Evolutionary conservation across 2,329 filamentous ascomycete genomes (phyloP), one percentile per base, ranked within the genome.

Genomic region (Zalaria obscura): DNA sequence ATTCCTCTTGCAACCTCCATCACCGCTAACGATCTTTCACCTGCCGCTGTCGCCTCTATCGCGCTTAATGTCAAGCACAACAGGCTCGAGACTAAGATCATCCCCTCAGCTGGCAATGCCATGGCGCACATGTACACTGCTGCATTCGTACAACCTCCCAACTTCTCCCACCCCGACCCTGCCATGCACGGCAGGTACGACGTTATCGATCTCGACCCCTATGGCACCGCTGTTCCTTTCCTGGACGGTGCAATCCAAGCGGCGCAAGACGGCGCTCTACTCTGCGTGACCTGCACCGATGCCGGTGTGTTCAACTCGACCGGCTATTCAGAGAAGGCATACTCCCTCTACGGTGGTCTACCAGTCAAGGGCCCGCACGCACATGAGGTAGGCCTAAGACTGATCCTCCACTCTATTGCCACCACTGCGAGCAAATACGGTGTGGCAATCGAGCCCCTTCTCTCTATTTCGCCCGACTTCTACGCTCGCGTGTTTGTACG

Each of bases 281-380:
- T 98, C 4, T 95, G 88, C 58, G 83, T 98, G 4, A 98, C 91
- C 2, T 98, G 91, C 62, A 98, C 91, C 0, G 91, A 98, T 60
- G 88, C 89, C 6, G 87, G 83, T 6, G 85, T 98, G 2, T 98
- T 88, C 73, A 89, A 89, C 1, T 94, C 89, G 0, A 83, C 85
- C 51, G 86, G 88, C 42, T 98, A 96, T 56, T 79, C 84, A 2
- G 91, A 98, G 60, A 98, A 98, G 67, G 77, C 86, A 3, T 98
- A 80, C 59, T 80, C 89, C 1, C 69, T 94, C n/a, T 98, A 98
- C 55, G 91, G 91, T 3, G 91, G 91, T 29, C 67, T 88, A 10
- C 86, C 91, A 0, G 65, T 89, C 45, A 94, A 93, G 63, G 88
- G 87, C 1, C 69, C 75, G 39, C 80, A 86, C 55, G 89, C 82